Percentiles rank a stretch among this genome's conserved stretches.
Conservation (phyloP, 73 alveolate species). For the Durusdinium trenchii region DNA sequence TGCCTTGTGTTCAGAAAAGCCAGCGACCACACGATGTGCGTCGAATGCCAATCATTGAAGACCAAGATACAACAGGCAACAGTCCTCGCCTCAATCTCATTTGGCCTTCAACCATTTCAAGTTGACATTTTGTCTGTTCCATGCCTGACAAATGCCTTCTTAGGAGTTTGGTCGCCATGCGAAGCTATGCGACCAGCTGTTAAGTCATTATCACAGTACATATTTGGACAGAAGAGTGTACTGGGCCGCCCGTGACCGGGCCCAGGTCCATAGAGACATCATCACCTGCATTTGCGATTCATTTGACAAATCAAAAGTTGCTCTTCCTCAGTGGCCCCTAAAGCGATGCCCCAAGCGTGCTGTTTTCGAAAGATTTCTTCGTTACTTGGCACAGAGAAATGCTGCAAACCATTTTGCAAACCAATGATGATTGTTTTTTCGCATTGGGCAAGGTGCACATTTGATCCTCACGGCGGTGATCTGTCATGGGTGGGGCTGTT, state of each 20-base stretch:
- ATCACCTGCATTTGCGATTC: not conserved
- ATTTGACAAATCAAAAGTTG: not conserved
- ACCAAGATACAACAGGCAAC: not conserved
- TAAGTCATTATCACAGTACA: not conserved
- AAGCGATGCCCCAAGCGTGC: not conserved
- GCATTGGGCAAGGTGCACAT: not conserved
- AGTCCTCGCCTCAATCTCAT: not conserved
- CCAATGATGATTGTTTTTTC: not conserved
- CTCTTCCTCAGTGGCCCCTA: not conserved
- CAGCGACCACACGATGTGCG: constrained; percentile 1
- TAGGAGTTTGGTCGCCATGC: not conserved
- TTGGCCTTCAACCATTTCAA: not conserved
- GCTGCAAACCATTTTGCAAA: not conserved
- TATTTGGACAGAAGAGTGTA: not conserved
- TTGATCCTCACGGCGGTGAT: not conserved
- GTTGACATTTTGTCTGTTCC: not conserved
- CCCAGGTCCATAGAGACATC: not conserved
- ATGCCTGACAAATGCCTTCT: not conserved
- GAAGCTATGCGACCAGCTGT: not conserved
- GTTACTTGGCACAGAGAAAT: not conserved
- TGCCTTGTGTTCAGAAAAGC: not conserved
- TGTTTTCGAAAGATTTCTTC: not conserved
- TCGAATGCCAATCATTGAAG: not conserved
- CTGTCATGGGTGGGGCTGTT: constrained; percentile 25
- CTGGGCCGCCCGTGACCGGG: constrained; percentile 2